These are phyloP conservation scores for Tylopilus sp. DNA, from an alignment of 768 basidiomycete genomes.

Conservation along the genomic window DNA sequence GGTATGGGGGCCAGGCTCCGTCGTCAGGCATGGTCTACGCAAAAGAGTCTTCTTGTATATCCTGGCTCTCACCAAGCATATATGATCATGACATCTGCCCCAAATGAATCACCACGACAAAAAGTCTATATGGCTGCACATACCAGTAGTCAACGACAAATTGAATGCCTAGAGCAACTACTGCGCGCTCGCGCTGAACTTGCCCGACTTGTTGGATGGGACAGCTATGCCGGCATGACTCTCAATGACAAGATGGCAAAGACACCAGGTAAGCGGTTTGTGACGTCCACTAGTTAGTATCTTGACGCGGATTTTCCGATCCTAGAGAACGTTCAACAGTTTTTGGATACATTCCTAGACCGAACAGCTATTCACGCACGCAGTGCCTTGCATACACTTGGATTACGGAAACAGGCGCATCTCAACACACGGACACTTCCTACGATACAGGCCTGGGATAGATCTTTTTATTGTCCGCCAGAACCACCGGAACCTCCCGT, in stretches of 20 bases:
- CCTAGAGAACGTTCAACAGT: slow-evolving; percentile 80
- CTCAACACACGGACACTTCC: slow-evolving; percentile 57
- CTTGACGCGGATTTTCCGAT: neutral
- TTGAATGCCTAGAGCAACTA: slow-evolving; percentile 73
- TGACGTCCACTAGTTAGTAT: neutral
- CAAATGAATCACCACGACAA: slow-evolving; percentile 76
- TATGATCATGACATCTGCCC: slow-evolving; percentile 89
- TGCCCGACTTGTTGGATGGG: slow-evolving; percentile 78
- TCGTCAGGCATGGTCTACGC: slow-evolving; percentile 73
- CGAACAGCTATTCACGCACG: slow-evolving; percentile 78
- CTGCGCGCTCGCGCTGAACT: slow-evolving; percentile 77
- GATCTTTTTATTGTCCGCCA: slow-evolving; percentile 87
- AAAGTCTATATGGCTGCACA: slow-evolving; percentile 83
- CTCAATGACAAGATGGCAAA: slow-evolving; percentile 97
- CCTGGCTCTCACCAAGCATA: slow-evolving; percentile 88
- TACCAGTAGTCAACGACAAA: slow-evolving; percentile 68
- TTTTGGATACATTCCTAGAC: slow-evolving; percentile 76
- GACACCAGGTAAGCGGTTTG: slow-evolving; percentile 62
- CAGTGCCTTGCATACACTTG: slow-evolving; percentile 64
- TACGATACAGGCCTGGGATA: slow-evolving; percentile 90
- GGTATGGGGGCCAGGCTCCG: slow-evolving; percentile 72
- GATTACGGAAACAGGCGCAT: slow-evolving; percentile 71
- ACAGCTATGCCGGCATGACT: slow-evolving; percentile 84
- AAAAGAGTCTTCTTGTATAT: slow-evolving; percentile 73
- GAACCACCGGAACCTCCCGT: slow-evolving; percentile 74